phyloP scores from a whole-genome alignment of 306 rosid species.

The Sophora flavescens region DNA sequence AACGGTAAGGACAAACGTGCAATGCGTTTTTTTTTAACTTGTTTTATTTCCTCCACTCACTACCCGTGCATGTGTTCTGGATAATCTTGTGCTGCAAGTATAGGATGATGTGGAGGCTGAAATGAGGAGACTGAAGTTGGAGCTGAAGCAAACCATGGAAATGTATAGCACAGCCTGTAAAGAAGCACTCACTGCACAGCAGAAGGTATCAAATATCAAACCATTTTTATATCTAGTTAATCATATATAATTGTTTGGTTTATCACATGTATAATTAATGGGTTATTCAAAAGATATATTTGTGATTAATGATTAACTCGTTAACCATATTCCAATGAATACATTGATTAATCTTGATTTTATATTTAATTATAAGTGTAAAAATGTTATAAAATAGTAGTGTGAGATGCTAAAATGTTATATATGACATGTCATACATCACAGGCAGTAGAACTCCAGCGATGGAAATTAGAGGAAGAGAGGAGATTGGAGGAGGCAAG shows the following conservation, averaged over 20 bases:
- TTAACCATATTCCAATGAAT: too few species aligned
- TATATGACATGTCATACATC: constrained; percentile 35
- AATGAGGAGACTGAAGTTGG: constrained; percentile 91
- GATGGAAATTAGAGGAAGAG: constrained; percentile 93
- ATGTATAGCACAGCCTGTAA: constrained; percentile 96
- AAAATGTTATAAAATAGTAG: too few species aligned
- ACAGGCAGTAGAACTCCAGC: constrained; percentile 86
- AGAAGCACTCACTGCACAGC: constrained; percentile 92
- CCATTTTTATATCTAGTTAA: too few species aligned
- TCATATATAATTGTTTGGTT: too few species aligned
- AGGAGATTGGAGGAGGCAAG: constrained; percentile 78
- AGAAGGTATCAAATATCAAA: constrained; percentile 59
- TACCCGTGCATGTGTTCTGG: not conserved
- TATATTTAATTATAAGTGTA: too few species aligned
- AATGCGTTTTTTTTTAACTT: not conserved
- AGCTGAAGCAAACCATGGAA: constrained; percentile 96
- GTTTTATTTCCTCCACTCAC: not conserved
- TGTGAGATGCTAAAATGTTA: too few species aligned
- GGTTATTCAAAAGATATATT: too few species aligned
- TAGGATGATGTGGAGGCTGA: constrained; percentile 96
- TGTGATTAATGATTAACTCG: too few species aligned
- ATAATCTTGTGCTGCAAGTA: constrained; percentile 43
- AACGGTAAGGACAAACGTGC: constrained; percentile 57
- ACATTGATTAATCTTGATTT: too few species aligned
- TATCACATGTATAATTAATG: too few species aligned